phyloP scores from a whole-genome alignment of 345 rosid genomes.

The Excoecaria agallocha region DNA sequence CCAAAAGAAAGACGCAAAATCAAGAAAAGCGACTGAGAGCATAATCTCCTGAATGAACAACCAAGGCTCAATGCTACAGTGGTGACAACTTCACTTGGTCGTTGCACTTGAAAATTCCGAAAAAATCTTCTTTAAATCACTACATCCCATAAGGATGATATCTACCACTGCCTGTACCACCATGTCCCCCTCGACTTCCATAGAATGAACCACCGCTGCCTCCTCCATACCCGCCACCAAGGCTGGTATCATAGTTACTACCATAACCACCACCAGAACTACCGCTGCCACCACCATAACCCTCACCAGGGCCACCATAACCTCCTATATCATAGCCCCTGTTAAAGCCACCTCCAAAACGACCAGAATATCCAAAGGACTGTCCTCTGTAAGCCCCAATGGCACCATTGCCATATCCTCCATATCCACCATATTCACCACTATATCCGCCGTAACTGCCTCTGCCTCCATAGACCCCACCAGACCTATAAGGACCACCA shows the following conservation, averaged over 20 bases:
- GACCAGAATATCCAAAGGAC: constrained; percentile 66
- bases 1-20: background rate
- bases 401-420: constrained; percentile 50
- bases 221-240: constrained; percentile 48
- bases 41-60: background rate
- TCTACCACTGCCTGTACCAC: constrained; percentile 53
- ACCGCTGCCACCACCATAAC: constrained; percentile 45
- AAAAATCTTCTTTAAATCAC: constrained; percentile 10
- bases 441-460: constrained; percentile 63
- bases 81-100: constrained; percentile 5
- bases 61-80: constrained; percentile 11
- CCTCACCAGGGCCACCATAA: constrained; percentile 56
- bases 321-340: constrained; percentile 66
- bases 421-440: constrained; percentile 68
- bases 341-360: constrained; percentile 67
- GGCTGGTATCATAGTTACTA: constrained; percentile 24
- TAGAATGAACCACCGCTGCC: constrained; percentile 13
- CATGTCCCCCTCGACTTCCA: constrained; percentile 22
- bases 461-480: constrained; percentile 64
- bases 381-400: constrained; percentile 79
- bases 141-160: constrained; percentile 92
- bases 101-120: constrained; percentile 6
- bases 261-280: constrained; percentile 29
- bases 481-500: constrained; percentile 51
- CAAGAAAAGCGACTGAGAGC: background rate